Evolutionary conservation across 345 rosid genomes (phyloP).

Genomic region (Gossypium thurberi): DNA sequence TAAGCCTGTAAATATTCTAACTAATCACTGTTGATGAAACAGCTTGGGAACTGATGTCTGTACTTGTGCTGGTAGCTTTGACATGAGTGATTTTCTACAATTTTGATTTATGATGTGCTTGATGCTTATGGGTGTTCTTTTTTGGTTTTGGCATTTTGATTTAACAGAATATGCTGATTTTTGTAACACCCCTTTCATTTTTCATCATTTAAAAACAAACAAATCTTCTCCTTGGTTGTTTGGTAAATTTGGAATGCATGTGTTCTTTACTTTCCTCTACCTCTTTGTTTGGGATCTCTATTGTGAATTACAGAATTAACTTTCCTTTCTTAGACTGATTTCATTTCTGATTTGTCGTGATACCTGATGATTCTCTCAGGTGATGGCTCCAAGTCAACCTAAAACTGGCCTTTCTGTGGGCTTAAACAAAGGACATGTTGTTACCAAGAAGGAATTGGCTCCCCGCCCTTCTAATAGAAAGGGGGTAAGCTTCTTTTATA

Average conservation of each 20-base stretch:
- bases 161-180: too few relatives aligned
- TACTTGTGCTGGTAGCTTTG: too few relatives aligned
- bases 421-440: slow-evolving; percentile 34
- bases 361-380: slow-evolving; percentile 13
- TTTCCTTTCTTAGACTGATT: not conserved
- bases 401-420: slow-evolving; percentile 38
- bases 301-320: not conserved
- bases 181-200: too few relatives aligned
- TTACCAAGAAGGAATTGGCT: slow-evolving; percentile 32
- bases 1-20: too few relatives aligned
- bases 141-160: too few relatives aligned
- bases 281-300: not conserved
- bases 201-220: too few relatives aligned
- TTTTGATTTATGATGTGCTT: too few relatives aligned
- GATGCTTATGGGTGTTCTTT: too few relatives aligned
- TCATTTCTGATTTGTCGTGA: not conserved
- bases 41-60: too few relatives aligned
- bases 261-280: not conserved
- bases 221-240: not conserved
- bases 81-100: too few relatives aligned
- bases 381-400: slow-evolving; percentile 38
- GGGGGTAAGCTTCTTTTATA: slow-evolving; percentile 26
- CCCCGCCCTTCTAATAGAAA: slow-evolving; percentile 32
- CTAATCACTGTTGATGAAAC: too few relatives aligned
- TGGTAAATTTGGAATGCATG: not conserved